A percentile compares a stretch with the other conserved stretches of the same genome.
phyloP scores from a whole-genome alignment of 805 yeast species.

The Ogataea nitratoaversa region DNA sequence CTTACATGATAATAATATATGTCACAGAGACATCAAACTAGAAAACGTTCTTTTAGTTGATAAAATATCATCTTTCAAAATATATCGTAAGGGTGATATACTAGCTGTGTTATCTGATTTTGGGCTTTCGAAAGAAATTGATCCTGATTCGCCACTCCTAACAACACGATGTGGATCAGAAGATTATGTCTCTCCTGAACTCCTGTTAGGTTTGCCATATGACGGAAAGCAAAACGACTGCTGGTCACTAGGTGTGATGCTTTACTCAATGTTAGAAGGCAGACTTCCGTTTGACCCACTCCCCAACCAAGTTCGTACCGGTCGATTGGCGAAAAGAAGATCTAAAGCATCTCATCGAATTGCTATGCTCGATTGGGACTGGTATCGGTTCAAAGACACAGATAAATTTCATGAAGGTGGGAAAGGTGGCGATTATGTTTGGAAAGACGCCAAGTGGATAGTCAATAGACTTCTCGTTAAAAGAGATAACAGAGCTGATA shows the following conservation, averaged over 20 bases:
- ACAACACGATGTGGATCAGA: conserved; percentile 94
- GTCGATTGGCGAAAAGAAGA: conserved; percentile 38
- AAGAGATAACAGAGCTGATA: conserved; percentile 40
- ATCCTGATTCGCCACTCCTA: conserved; percentile 55
- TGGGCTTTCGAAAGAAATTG: conserved; percentile 76
- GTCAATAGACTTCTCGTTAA: conserved; percentile 49
- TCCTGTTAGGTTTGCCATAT: conserved; percentile 83
- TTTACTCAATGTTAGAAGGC: conserved; percentile 79
- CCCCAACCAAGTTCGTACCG: conserved; percentile 36
- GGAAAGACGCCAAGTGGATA: conserved; percentile 44
- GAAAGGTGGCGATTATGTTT: conserved; percentile 21
- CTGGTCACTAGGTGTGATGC: conserved; percentile 94
- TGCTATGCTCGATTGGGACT: conserved; percentile 88
- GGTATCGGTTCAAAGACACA: conserved; percentile 52
- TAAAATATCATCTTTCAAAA: not conserved
- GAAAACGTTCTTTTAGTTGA: conserved; percentile 64
- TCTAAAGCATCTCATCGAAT: conserved; percentile 79
- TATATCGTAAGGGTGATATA: conserved; percentile 8
- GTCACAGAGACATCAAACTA: conserved; percentile 88
- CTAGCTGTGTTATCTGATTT: conserved; percentile 75
- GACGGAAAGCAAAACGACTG: conserved; percentile 89
- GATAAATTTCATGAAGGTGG: conserved; percentile 13
- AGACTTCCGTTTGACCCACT: conserved; percentile 90
- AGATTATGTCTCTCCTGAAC: conserved; percentile 94
- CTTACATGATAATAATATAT: conserved; percentile 62